Conservation (phyloP, 2,329 filamentous ascomycete species). For the Alternaria solani region DNA sequence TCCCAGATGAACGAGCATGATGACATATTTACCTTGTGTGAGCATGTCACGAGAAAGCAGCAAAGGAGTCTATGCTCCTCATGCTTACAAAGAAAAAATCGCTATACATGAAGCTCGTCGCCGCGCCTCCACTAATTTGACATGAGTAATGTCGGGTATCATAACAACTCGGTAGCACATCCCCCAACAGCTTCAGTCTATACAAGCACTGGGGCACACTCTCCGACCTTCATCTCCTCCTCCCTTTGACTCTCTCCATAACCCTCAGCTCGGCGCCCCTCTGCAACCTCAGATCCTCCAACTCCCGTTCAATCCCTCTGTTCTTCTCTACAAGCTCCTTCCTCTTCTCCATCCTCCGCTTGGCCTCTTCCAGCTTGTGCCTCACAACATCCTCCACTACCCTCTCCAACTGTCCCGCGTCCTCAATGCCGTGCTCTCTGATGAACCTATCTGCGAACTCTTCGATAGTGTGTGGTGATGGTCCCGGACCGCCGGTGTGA, state of each 20-base stretch:
- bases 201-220: background rate
- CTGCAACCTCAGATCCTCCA: constrained; percentile 55
- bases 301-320: constrained; percentile 52
- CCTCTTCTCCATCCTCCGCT: constrained; percentile 51
- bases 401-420: constrained; percentile 46
- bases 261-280: constrained; percentile 57
- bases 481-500: constrained; percentile 57
- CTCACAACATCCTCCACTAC: constrained; percentile 45
- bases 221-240: constrained; percentile 28
- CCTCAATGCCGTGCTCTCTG: constrained; percentile 45
- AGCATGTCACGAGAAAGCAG: background rate
- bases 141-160: constrained; percentile 18
- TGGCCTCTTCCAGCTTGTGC: constrained; percentile 47
- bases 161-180: background rate
- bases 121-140: constrained; percentile 7
- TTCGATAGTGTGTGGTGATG: constrained; percentile 44
- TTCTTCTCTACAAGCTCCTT: constrained; percentile 53
- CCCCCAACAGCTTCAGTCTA: background rate
- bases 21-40: background rate
- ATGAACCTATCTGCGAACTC: constrained; percentile 54
- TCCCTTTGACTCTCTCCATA: constrained; percentile 51
- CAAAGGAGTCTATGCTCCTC: background rate
- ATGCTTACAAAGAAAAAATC: background rate
- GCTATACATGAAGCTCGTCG: background rate
- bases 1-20: background rate